Evolutionary conservation across 1,284 basidiomycete species (phyloP).

Genomic region (Cutaneotrichosporon sp.): DNA sequence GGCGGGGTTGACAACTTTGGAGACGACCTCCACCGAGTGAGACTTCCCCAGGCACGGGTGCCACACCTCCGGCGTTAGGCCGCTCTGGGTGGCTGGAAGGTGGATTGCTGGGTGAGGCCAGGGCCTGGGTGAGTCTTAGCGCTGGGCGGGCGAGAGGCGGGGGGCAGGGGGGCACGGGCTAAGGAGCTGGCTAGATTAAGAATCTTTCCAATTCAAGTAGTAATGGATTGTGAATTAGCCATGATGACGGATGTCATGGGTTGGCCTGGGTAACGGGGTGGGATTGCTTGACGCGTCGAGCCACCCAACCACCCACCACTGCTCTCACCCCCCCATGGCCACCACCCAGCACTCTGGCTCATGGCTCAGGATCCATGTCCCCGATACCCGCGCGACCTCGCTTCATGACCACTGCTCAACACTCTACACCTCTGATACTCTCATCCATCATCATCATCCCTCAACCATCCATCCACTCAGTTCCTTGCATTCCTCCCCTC

Average conservation of each 20-base stretch:
- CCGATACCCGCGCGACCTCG: neutral
- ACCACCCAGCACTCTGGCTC: no score
- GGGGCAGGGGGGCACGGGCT: no score
- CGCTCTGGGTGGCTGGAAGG: neutral
- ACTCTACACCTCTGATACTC: neutral
- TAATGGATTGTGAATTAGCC: no score
- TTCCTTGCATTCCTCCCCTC: neutral
- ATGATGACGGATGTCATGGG: no score
- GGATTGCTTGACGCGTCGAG: constrained; percentile 1
- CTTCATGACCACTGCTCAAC: neutral
- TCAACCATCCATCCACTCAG: neutral
- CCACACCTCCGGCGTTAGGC: neutral
- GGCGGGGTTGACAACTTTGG: neutral
- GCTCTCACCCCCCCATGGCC: no score
- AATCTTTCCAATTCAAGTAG: no score
- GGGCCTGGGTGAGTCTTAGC: neutral
- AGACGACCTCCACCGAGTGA: neutral
- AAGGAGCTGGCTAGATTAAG: no score
- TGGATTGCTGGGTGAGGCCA: neutral
- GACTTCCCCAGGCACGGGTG: neutral
- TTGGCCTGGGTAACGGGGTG: no score
- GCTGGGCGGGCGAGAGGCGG: no score
- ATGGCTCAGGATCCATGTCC: neutral
- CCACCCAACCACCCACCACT: neutral
- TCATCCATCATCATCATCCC: neutral